A percentile compares a stretch with the other conserved stretches of the same genome.
These are phyloP conservation scores for Apiotrichum sp. DNA, from an alignment of 1,284 basidiomycete genomes.

Conservation along the genomic window DNA sequence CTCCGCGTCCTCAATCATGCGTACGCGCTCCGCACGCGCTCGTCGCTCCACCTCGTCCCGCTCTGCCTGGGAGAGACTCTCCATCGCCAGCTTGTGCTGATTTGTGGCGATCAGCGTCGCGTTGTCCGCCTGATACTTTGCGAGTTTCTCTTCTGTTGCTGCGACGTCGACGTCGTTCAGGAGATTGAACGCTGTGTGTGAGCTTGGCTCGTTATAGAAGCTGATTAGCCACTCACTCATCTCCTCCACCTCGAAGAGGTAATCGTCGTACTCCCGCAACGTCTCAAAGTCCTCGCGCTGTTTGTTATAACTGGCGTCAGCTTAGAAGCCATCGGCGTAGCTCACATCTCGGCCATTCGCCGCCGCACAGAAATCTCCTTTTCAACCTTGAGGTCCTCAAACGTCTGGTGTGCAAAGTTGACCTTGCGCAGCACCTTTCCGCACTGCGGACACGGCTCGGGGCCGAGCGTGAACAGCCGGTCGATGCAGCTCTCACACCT, in stretches of 20 bases:
- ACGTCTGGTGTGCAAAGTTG: constrained; percentile 92
- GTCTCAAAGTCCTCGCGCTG: constrained; percentile 80
- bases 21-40: constrained; percentile 58
- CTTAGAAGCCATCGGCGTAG: not conserved
- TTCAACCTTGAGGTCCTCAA: constrained; percentile 93
- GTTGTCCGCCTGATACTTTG: constrained; percentile 71
- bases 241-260: constrained; percentile 92
- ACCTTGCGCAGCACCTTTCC: constrained; percentile 79
- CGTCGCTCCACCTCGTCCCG: constrained; percentile 65
- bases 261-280: constrained; percentile 84
- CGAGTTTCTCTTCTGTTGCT: constrained; percentile 76
- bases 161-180: constrained; percentile 84
- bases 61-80: constrained; percentile 50
- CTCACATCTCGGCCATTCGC: constrained; percentile 76
- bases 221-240: constrained; percentile 59
- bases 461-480: constrained; percentile 88
- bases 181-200: constrained; percentile 71
- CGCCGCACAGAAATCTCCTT: constrained; percentile 88
- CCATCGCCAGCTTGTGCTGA: constrained; percentile 63
- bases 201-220: not conserved
- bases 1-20: constrained; percentile 62
- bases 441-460: constrained; percentile 93
- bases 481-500: constrained; percentile 99
- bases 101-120: constrained; percentile 68
- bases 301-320: constrained; percentile 75